Conservation (phyloP, 1,139 yeast genomes). For the Geotrichum fermentans region DNA sequence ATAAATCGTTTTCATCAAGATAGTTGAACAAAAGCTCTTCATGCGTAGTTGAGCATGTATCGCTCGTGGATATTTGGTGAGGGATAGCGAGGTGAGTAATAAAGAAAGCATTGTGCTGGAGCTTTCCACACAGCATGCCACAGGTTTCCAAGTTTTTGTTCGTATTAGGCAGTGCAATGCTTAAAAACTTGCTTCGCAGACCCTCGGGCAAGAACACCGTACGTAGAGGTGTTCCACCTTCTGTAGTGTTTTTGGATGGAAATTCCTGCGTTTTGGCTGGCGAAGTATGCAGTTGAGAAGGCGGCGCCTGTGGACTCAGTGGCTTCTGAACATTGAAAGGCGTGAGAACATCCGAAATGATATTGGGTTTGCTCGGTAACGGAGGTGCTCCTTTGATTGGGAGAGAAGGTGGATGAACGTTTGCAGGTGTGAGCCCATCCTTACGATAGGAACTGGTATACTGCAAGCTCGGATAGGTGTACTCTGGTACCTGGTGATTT, state of each 20-base stretch:
- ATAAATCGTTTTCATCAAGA: conserved; percentile 49
- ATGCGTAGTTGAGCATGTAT: conserved; percentile 53
- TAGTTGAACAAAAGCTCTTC: conserved; percentile 53
- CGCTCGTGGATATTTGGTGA: conserved; percentile 53
- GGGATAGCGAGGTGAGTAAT: conserved; percentile 56
- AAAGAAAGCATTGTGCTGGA: conserved; percentile 54
- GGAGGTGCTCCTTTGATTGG: conserved; percentile 9
- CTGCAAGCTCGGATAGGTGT: conserved; percentile 18
- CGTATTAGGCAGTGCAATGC: conserved; percentile 47
- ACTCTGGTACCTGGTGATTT: not conserved
- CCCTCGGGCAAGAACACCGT: conserved; percentile 46
- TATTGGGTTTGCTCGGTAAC: conserved; percentile 21
- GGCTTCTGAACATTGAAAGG: conserved; percentile 4
- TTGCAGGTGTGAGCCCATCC: conserved; percentile 7
- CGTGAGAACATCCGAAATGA: conserved; percentile 6
- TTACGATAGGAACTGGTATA: conserved; percentile 10
- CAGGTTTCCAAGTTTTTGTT: conserved; percentile 52
- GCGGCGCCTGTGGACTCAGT: conserved; percentile 19
- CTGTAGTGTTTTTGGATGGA: conserved; percentile 43
- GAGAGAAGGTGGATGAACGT: not conserved
- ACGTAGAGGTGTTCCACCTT: conserved; percentile 50
- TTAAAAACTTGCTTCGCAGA: conserved; percentile 42
- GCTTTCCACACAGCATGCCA: conserved; percentile 56
- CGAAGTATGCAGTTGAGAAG: conserved; percentile 22
- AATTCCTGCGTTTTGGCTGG: conserved; percentile 32